phyloP scores from a whole-genome alignment of 768 basidiomycete genomes.

The Trametes punicea region DNA sequence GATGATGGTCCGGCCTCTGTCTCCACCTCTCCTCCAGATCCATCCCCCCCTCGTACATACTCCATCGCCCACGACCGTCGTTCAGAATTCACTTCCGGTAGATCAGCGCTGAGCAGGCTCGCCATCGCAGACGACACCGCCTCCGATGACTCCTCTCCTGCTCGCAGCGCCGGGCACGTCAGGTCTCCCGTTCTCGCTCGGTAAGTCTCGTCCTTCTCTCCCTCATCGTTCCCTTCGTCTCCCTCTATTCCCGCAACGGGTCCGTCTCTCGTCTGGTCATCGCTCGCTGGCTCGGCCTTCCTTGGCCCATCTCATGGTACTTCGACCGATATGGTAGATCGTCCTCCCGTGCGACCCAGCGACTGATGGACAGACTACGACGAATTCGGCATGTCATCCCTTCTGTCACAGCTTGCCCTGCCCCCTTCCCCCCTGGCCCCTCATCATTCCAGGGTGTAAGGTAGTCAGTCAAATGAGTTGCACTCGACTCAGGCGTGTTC shows the following conservation, averaged over 20 bases:
- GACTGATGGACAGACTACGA: not conserved
- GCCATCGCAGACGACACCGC: slow-evolving; percentile 7
- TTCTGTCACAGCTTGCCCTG: not conserved
- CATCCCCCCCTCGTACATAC: slow-evolving; percentile 5
- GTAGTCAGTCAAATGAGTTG: not conserved
- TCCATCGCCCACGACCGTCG: not conserved
- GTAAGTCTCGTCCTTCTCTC: slow-evolving; percentile 20
- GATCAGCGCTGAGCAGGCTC: not conserved
- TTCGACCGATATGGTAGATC: not conserved
- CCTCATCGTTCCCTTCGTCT: not conserved
- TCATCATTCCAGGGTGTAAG: not conserved
- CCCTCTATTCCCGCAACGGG: no score
- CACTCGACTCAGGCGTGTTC: not conserved
- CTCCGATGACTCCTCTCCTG: slow-evolving; percentile 8
- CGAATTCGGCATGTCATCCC: not conserved
- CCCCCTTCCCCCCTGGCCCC: not conserved
- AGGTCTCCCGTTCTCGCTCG: slow-evolving; percentile 25
- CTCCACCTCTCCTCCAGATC: slow-evolving; percentile 12
- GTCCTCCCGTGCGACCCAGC: not conserved
- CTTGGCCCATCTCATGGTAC: not conserved
- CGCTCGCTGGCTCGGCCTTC: not conserved
- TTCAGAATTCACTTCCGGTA: not conserved
- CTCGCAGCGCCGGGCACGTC: slow-evolving; percentile 18
- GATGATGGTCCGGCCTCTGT: slow-evolving; percentile 14
- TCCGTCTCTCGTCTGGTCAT: not conserved